phyloP scores from a whole-genome alignment of 2,329 filamentous ascomycete genomes.

The Beauveria brongniartii region DNA sequence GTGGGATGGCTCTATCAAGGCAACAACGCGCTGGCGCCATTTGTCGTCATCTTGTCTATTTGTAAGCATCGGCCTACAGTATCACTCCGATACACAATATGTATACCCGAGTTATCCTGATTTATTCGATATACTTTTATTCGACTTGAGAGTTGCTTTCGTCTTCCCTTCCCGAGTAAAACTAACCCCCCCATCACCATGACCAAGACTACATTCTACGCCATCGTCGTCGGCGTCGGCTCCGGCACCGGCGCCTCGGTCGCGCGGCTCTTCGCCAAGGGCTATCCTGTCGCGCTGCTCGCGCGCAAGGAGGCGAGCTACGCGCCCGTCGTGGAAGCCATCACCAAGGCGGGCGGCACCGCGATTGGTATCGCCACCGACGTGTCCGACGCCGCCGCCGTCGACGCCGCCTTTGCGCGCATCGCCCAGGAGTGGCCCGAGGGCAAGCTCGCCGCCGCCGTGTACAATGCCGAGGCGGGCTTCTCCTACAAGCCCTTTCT shows the following conservation, averaged over 20 bases:
- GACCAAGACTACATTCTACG: constrained; percentile 44
- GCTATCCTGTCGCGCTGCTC: constrained; percentile 69
- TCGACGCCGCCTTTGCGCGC: constrained; percentile 52
- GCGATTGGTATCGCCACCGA: constrained; percentile 61
- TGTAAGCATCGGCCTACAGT: not conserved
- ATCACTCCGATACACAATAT: not conserved
- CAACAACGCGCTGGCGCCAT: not conserved
- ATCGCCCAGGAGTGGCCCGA: constrained; percentile 52
- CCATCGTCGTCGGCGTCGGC: constrained; percentile 65
- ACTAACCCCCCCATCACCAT: constrained; percentile 13
- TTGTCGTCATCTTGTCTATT: constrained; percentile 5
- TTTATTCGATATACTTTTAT: not conserved
- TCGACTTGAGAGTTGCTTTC: not conserved
- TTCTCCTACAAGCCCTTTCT: constrained; percentile 50
- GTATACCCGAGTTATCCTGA: too few relatives aligned
- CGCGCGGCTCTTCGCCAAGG: constrained; percentile 50
- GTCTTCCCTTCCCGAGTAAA: too few relatives aligned
- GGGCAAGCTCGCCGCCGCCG: constrained; percentile 51
- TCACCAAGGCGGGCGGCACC: constrained; percentile 57
- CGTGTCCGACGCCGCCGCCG: constrained; percentile 31
- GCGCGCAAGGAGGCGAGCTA: constrained; percentile 60
- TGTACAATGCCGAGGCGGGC: constrained; percentile 59
- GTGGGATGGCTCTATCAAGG: not conserved
- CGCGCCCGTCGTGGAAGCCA: constrained; percentile 58
- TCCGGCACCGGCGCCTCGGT: constrained; percentile 50